A percentile compares a stretch with the other conserved stretches of the same genome.
phyloP scores from a whole-genome alignment of 2,329 filamentous ascomycete genomes.

The Didymella pinodella region DNA sequence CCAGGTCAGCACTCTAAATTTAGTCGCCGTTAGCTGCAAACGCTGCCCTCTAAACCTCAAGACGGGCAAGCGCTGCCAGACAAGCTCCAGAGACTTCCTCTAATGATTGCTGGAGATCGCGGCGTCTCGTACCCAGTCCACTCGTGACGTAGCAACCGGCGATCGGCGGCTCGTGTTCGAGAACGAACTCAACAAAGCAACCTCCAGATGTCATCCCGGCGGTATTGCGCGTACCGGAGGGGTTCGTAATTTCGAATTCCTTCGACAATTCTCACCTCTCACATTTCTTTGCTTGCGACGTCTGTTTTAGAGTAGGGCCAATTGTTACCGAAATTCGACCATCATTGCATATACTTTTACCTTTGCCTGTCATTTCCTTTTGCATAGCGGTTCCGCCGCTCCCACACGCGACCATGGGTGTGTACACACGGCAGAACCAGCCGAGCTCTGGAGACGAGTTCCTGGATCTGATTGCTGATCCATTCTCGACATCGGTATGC shows the following conservation, averaged over 20 bases:
- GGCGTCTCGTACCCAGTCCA: conserved; percentile 10
- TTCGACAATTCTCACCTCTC: conserved; percentile 6
- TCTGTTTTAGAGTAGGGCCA: background rate
- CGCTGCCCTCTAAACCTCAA: conserved; percentile 6
- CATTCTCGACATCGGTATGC: conserved; percentile 48
- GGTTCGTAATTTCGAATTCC: conserved; percentile 10
- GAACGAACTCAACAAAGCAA: conserved; percentile 24
- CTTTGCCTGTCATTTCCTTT: conserved; percentile 12
- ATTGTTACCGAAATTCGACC: background rate
- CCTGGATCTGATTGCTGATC: conserved; percentile 51
- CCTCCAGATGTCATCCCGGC: conserved; percentile 20
- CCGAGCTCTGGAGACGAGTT: conserved; percentile 45
- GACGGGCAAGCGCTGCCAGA: conserved; percentile 10
- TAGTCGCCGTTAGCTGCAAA: conserved; percentile 17
- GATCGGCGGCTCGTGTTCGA: conserved; percentile 21
- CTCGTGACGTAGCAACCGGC: conserved; percentile 25
- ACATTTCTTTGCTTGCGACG: background rate
- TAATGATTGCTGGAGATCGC: conserved; percentile 13
- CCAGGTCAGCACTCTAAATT: conserved; percentile 22
- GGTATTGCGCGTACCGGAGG: conserved; percentile 20
- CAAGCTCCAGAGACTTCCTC: conserved; percentile 4
- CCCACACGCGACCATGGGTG: conserved; percentile 24
- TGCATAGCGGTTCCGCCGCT: conserved; percentile 15
- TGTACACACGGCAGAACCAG: conserved; percentile 22
- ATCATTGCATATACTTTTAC: conserved; percentile 3